A percentile compares a stretch with the other conserved stretches of the same genome.
phyloP scores from a whole-genome alignment of 2,329 filamentous ascomycete genomes.

The Aciculosporium take region DNA sequence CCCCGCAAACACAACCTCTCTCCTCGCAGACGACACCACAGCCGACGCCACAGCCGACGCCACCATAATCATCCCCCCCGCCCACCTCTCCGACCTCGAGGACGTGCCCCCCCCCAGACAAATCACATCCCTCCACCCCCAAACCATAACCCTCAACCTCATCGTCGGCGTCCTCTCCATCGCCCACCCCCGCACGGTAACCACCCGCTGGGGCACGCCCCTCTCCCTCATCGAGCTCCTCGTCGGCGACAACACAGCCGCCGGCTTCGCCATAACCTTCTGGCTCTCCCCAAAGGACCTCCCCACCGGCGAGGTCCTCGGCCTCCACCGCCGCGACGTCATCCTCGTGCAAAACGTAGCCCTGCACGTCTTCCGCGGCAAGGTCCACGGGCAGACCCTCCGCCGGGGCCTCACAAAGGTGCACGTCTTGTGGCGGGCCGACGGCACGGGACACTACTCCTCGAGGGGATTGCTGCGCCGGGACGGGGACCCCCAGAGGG shows the following conservation, averaged over 20 bases:
- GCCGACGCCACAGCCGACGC: slow-evolving; percentile 8
- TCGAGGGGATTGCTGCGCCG: slow-evolving; percentile 29
- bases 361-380: slow-evolving; percentile 57
- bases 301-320: slow-evolving; percentile 19
- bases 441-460: slow-evolving; percentile 40
- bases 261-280: slow-evolving; percentile 70
- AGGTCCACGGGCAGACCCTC: slow-evolving; percentile 75
- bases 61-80: slow-evolving; percentile 14
- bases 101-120: slow-evolving; percentile 55
- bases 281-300: slow-evolving; percentile 47
- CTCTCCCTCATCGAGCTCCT: slow-evolving; percentile 61
- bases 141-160: slow-evolving; percentile 70
- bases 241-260: slow-evolving; percentile 72
- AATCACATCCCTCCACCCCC: slow-evolving; percentile 54
- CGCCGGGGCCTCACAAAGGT: slow-evolving; percentile 56
- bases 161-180: slow-evolving; percentile 69
- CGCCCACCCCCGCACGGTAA: slow-evolving; percentile 51
- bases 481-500: slow-evolving; percentile 30
- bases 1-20: slow-evolving; percentile 13
- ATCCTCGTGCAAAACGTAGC: slow-evolving; percentile 69
- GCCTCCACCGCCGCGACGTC: slow-evolving; percentile 57
- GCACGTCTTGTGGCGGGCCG: slow-evolving; percentile 46
- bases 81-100: slow-evolving; percentile 40
- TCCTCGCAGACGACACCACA: slow-evolving; percentile 6
- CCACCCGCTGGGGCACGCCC: slow-evolving; percentile 46